Base-by-base conservation (phyloP, 1,284 basidiomycete species). In the Sanguinoderma infundibulare region DNA sequence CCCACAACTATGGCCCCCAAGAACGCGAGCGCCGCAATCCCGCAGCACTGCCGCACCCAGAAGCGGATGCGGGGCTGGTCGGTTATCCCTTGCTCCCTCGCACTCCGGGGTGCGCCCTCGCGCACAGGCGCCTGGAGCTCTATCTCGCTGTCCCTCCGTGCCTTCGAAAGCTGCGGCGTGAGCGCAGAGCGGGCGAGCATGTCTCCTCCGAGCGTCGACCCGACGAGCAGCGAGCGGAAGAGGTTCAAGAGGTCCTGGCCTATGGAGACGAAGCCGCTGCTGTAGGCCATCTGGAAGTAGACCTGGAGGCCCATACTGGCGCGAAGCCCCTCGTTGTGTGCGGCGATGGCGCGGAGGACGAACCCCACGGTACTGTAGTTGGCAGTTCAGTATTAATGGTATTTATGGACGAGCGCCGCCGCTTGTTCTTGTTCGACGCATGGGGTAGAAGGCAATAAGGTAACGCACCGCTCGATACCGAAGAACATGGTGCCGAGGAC, bases 251-350 rank as follows among this genome's bases (percentile, higher is more conserved):
- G 52, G 55, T 73, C 72, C 32, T 71, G 64, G 10, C 67, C 69
- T 15, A 77, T 68, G 28, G 66, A 50, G 50, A 77, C 65, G 61
- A 72, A 77, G 8, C 71, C 73, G 47, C 70, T 62, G 17, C 64
- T 69, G 40, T 73, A 69, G 2, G 73, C 69, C 22, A 67, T 62
- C 55, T 78, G 76, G 54, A 74, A 65, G 67, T 75, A 78, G 39
- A 67, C 67, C 34, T 70, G 70, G 44, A 77, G 63, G 24, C 65
- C 67, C 20, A 57, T 39, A n/a, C 66, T 68, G 40, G 58, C 65
- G 24, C 69, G 67, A 12, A 67, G 36, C 3, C 38, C 55, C 1
- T 69, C 58, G 30, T 60, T 63, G 34, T 67, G 67, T 3, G 75
- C 68, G 34, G 72, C 72, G 36, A 59, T 57, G 1, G 76, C 73